Conservation (phyloP, 1,284 basidiomycete species). For the Tilletia horrida region DNA sequence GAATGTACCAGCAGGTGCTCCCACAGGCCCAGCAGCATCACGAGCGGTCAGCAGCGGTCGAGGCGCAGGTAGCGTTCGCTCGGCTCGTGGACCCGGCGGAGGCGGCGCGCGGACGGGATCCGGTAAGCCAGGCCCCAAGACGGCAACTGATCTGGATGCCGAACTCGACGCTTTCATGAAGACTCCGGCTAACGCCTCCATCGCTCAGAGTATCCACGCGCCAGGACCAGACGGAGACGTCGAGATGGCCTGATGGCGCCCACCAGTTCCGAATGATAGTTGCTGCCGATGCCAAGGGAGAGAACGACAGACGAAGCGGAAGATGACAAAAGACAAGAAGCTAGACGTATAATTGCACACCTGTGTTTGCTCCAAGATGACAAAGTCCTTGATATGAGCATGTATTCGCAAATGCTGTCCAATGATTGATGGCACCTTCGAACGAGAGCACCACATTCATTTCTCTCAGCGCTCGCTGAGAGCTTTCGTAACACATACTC, state of each 20-base stretch:
- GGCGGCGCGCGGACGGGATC: conserved; percentile 44
- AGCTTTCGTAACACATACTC: too few species aligned
- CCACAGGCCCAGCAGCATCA: neutral
- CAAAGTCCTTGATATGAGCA: too few species aligned
- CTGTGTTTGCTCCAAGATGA: too few species aligned
- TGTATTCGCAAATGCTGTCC: too few species aligned
- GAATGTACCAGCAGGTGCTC: too few species aligned
- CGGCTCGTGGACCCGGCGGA: neutral
- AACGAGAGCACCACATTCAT: too few species aligned
- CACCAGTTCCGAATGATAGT: too few species aligned
- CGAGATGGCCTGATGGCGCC: conserved; percentile 22
- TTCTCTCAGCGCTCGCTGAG: too few species aligned
- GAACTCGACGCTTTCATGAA: conserved; percentile 87
- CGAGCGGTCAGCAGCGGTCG: neutral
- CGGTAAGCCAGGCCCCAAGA: conserved; percentile 56
- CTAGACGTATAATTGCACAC: neutral
- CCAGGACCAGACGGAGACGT: conserved; percentile 21
- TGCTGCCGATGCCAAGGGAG: too few species aligned
- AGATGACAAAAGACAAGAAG: neutral
- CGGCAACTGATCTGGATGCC: conserved; percentile 78
- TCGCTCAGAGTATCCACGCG: conserved; percentile 7
- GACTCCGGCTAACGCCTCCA: conserved; percentile 22
- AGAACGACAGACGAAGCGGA: neutral
- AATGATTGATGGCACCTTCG: too few species aligned
- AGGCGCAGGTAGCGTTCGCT: neutral